Percentiles rank a stretch among this genome's conserved stretches.
These are phyloP conservation scores for Podila epicladia DNA, from an alignment of 192 early-diverging fungal species.

Conservation along the genomic window DNA sequence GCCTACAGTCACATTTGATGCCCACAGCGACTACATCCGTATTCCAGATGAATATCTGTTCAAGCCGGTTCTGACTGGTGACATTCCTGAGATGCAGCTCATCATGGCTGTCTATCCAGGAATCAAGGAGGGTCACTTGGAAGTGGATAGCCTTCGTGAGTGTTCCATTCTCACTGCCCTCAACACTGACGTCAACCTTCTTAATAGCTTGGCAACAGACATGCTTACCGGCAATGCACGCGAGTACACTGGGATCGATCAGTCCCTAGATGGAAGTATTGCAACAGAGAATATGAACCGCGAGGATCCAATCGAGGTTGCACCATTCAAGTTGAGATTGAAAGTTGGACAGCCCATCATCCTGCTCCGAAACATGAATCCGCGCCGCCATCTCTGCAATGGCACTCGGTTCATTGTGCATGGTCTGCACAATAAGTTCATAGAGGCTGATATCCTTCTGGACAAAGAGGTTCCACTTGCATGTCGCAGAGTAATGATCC, in stretches of 20 bases:
- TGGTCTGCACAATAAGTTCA: not conserved
- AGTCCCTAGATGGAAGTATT: not conserved
- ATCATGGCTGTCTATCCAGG: not conserved
- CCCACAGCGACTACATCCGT: conserved; percentile 8
- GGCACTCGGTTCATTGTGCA: not conserved
- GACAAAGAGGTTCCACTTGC: not conserved
- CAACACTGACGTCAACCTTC: conserved; percentile 1
- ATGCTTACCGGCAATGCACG: not conserved
- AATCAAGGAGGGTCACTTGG: not conserved
- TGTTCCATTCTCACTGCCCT: not conserved
- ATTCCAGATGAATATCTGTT: conserved; percentile 5
- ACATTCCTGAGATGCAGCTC: not conserved
- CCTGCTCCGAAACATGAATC: not conserved
- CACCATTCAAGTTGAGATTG: conserved; percentile 2
- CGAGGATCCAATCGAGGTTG: not conserved
- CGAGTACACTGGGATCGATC: not conserved
- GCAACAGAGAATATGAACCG: not conserved
- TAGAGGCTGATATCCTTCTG: not conserved
- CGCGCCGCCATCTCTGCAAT: not conserved
- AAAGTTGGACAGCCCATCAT: conserved; percentile 8
- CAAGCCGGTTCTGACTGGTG: not conserved
- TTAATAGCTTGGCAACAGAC: not conserved
- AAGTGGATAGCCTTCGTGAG: not conserved
- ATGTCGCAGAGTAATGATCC: not conserved
- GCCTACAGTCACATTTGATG: conserved; percentile 5